Evolutionary conservation across 768 basidiomycete genomes (phyloP).

Genomic region (Thelephora ganbajun): DNA sequence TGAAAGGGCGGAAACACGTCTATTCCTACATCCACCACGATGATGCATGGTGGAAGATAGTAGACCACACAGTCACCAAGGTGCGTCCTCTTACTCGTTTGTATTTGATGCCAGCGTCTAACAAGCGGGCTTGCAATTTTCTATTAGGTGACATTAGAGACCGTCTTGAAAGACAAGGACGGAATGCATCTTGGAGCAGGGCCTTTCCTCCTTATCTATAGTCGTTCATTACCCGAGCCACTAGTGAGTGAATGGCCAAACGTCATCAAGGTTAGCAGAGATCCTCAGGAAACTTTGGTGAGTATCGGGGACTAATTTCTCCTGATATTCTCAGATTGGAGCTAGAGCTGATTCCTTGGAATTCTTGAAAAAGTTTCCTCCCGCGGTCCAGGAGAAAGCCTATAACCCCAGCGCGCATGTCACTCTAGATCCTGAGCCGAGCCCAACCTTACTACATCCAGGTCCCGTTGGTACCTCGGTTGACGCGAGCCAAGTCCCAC

Average conservation of each 20-base stretch:
- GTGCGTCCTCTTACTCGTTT: constrained; percentile 18
- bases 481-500: too few species aligned
- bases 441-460: too few species aligned
- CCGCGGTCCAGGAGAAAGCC: neutral
- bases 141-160: constrained; percentile 52
- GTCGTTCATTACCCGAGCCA: constrained; percentile 18
- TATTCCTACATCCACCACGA: constrained; percentile 66
- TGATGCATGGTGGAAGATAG: constrained; percentile 69
- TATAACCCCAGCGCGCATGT: neutral
- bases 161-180: constrained; percentile 50
- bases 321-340: neutral
- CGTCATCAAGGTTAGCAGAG: constrained; percentile 14
- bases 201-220: constrained; percentile 68
- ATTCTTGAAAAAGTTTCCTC: neutral
- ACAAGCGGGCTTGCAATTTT: neutral
- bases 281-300: neutral
- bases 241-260: constrained; percentile 18
- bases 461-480: too few species aligned
- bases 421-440: neutral
- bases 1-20: constrained; percentile 63
- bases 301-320: neutral
- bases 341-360: neutral
- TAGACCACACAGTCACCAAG: constrained; percentile 56
- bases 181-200: constrained; percentile 69
- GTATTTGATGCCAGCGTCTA: neutral